Conservation (phyloP, 2,329 filamentous ascomycete genomes). For the Scedosporium apiospermum region DNA sequence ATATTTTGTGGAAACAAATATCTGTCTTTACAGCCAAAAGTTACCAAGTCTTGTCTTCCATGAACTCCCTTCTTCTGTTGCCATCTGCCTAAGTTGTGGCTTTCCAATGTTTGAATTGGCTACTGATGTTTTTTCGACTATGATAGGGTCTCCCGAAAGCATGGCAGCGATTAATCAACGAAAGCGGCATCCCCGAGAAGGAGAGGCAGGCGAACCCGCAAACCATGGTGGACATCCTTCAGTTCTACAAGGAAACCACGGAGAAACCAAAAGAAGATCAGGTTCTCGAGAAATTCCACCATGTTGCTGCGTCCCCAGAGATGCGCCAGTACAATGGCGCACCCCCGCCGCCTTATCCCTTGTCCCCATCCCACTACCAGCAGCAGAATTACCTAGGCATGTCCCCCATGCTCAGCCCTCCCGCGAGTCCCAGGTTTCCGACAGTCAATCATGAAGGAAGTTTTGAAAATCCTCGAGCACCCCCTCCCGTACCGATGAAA, state of each 20-base stretch:
- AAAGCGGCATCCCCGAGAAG: slow-evolving; percentile 92
- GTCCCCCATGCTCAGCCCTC: slow-evolving; percentile 63
- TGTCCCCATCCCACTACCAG: slow-evolving; percentile 42
- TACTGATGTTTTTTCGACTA: background rate
- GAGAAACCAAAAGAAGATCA: slow-evolving; percentile 73
- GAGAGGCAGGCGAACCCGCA: slow-evolving; percentile 94
- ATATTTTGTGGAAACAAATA: no score
- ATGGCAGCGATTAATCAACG: slow-evolving; percentile 92
- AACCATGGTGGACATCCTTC: slow-evolving; percentile 89
- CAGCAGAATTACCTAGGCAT: slow-evolving; percentile 46
- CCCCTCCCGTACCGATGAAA: slow-evolving; percentile 67
- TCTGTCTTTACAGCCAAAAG: no score
- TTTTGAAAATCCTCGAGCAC: slow-evolving; percentile 92
- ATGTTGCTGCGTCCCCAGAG: slow-evolving; percentile 55
- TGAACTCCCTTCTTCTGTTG: no score
- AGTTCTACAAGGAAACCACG: slow-evolving; percentile 92
- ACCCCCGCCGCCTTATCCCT: slow-evolving; percentile 28
- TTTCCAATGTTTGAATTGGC: slow-evolving; percentile 2
- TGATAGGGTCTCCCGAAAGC: slow-evolving; percentile 86
- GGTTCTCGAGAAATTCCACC: slow-evolving; percentile 92
- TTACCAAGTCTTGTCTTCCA: no score
- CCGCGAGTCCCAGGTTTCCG: slow-evolving; percentile 78
- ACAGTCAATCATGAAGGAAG: slow-evolving; percentile 77
- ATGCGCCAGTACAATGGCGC: slow-evolving; percentile 33
- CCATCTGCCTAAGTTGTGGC: background rate